Evolutionary conservation across 2,329 filamentous ascomycete species (phyloP).

Genomic region (Chalara sp.): DNA sequence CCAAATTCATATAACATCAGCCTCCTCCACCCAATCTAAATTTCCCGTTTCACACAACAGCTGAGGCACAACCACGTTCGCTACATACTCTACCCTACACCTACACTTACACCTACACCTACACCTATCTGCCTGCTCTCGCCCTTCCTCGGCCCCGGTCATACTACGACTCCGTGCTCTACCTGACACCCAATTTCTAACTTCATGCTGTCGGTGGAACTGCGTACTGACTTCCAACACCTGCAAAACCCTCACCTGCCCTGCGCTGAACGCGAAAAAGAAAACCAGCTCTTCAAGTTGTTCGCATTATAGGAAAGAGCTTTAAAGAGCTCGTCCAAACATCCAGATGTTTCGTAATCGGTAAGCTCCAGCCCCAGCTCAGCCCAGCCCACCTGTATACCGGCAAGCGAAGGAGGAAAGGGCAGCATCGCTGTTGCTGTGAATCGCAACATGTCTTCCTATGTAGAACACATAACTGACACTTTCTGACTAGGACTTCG

Average conservation of each 20-base stretch:
- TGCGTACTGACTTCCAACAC: neutral
- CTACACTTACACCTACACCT: neutral
- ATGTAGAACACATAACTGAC: slow-evolving; percentile 9
- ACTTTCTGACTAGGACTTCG: slow-evolving; percentile 41
- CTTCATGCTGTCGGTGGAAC: neutral
- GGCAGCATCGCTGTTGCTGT: neutral
- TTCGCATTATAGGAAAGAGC: slow-evolving; percentile 12
- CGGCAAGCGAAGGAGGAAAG: neutral
- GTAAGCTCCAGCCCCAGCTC: slow-evolving; percentile 19
- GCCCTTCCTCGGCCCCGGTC: neutral
- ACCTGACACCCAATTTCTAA: neutral
- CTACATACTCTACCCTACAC: neutral
- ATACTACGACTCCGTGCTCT: neutral
- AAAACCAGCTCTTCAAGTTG: slow-evolving; percentile 2
- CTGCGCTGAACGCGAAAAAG: neutral
- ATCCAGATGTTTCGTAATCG: slow-evolving; percentile 31
- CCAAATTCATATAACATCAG: slow-evolving; percentile 20
- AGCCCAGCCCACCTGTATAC: neutral
- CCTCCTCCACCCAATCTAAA: slow-evolving; percentile 11
- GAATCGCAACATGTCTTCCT: neutral
- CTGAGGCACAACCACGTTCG: slow-evolving; percentile 2
- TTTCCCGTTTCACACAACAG: slow-evolving; percentile 1
- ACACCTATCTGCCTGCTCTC: neutral
- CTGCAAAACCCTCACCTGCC: neutral
- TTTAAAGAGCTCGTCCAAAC: slow-evolving; percentile 10